Evolutionary conservation across 1,284 basidiomycete species (phyloP).

Genomic region (Bondarzewia mesenterica): DNA sequence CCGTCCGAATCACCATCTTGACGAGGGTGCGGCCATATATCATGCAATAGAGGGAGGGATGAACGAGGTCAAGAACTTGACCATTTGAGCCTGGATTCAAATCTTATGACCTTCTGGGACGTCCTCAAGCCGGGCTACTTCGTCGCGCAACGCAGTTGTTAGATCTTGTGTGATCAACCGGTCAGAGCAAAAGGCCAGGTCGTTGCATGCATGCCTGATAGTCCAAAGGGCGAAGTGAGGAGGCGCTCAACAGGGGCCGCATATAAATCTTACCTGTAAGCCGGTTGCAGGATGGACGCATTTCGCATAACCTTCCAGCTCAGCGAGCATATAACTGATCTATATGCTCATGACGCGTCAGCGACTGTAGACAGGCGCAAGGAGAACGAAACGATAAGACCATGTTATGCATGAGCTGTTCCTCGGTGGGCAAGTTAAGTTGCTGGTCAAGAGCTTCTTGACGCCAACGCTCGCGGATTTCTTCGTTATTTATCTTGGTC

Average conservation of each 20-base stretch:
- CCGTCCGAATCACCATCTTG: not conserved
- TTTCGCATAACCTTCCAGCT: constrained; percentile 12
- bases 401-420: not conserved
- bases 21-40: constrained; percentile 6
- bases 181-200: not conserved
- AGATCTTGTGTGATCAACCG: not conserved
- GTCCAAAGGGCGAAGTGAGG: no score
- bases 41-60: constrained; percentile 9
- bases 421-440: not conserved
- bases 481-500: no score
- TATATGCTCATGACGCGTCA: no score
- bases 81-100: constrained; percentile 17
- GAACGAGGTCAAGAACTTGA: constrained; percentile 14
- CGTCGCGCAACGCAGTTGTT: not conserved
- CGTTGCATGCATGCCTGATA: constrained; percentile 2
- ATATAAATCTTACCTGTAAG: constrained; percentile 8
- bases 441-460: constrained; percentile 10
- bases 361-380: no score
- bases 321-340: constrained; percentile 4
- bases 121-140: constrained; percentile 4
- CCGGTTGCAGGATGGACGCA: constrained; percentile 11
- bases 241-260: no score
- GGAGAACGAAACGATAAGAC: no score
- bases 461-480: constrained; percentile 10
- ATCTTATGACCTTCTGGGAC: constrained; percentile 12